These are phyloP conservation scores for Chrysoporthe puriensis DNA, from an alignment of 2,329 filamentous ascomycete species.

Conservation along the genomic window DNA sequence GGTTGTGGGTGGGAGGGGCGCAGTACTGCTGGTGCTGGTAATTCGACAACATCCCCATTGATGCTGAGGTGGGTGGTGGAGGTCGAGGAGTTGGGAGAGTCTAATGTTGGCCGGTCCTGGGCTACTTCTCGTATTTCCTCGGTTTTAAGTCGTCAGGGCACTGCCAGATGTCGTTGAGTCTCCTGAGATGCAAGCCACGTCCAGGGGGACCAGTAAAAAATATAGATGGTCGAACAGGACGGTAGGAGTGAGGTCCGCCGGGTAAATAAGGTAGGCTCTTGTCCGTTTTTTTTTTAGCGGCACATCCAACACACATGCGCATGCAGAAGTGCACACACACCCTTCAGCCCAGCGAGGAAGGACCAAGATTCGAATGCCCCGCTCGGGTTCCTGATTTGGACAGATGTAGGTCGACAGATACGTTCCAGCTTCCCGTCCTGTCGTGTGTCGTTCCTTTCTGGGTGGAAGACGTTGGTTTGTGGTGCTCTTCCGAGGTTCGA, in stretches of 20 bases:
- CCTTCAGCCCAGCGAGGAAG: slow-evolving; percentile 23
- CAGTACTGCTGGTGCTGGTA: slow-evolving; percentile 54
- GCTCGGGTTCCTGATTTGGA: slow-evolving; percentile 9
- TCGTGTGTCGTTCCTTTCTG: neutral
- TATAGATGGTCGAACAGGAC: slow-evolving; percentile 10
- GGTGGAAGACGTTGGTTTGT: neutral
- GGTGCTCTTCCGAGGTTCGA: neutral
- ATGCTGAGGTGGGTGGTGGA: slow-evolving; percentile 35
- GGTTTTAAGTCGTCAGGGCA: slow-evolving; percentile 8
- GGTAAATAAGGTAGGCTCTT: slow-evolving; percentile 26
- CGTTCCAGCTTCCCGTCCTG: neutral
- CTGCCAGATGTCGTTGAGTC: slow-evolving; percentile 1
- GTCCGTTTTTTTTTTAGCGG: slow-evolving; percentile 20
- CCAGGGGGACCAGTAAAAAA: slow-evolving; percentile 8
- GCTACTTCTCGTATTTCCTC: slow-evolving; percentile 1
- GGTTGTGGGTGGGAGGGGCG: slow-evolving; percentile 38
- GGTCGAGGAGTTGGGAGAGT: slow-evolving; percentile 15
- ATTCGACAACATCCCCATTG: slow-evolving; percentile 60
- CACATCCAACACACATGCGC: slow-evolving; percentile 15
- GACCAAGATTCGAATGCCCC: slow-evolving; percentile 6
- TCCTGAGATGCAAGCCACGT: slow-evolving; percentile 19
- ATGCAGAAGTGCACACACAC: slow-evolving; percentile 4
- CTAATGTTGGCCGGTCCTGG: neutral
- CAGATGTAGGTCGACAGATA: neutral
- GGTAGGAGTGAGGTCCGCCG: slow-evolving; percentile 23